Base-by-base conservation (phyloP, 2,329 filamentous ascomycete genomes). In the Graphiopsis chlorocephala region DNA sequence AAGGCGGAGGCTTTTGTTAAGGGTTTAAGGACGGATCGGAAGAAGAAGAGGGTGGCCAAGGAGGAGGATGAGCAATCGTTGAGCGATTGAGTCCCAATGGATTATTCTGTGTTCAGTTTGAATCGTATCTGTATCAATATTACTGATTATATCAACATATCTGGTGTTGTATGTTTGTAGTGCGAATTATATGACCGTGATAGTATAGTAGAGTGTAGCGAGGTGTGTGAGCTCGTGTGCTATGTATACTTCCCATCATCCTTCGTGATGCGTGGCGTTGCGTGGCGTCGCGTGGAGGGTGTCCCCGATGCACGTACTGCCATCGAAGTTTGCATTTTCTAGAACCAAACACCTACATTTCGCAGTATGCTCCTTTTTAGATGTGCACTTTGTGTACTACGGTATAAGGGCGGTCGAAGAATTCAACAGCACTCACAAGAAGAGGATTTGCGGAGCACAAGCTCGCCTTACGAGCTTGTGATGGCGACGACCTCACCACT, bases 1-100 rank as follows among this genome's bases (percentile, higher is more conserved):
- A 68, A 63, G 50, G 69, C 64, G 8, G 67, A 65, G 17, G 57
- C 48, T 33, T 68, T 70, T 64, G 68, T 71, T 12, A 67, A 62
- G 53, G 67, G 64, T n/a, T 59, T 71, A 45, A 65, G 59, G 38
- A 29, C 66, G 2, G 61, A 38, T 15, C 65, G 63, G 59, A 70
- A 58, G 63, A 66, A 50, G 50, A 35, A 59, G 25, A 38, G 45
- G 29, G 42, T 10, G 29, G 63, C 17, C 5, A 50, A 28, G 31
- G 53, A 58, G 17, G 48, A 62, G 2, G 33, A 62, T 38, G 47
- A n/a, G 28, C 60, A 47, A n/a, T 62, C 60, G 60, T 55, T 62
- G 48, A 62, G 60, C 60, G 60, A 62, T 62, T 62, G 60, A 62
- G n/a, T n/a, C 8, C 14, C 3, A n/a, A 20, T 23, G 8, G 5